Evolutionary conservation across 768 basidiomycete genomes (phyloP).

Genomic region (Lactarius evosmus): DNA sequence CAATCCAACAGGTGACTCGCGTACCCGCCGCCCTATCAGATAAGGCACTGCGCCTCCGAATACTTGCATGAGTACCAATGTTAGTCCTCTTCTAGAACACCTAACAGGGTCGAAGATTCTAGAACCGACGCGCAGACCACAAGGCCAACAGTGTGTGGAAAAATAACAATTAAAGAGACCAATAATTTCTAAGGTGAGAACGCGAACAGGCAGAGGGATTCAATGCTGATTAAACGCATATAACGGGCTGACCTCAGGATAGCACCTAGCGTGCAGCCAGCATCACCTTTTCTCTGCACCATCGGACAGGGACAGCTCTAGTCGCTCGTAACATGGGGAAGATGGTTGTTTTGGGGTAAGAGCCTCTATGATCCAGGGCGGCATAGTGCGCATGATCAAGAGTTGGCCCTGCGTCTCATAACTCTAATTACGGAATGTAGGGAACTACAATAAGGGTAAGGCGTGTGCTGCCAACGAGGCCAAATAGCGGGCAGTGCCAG

Average conservation of each 20-base stretch:
- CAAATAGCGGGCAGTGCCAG: neutral
- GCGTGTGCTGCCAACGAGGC: neutral
- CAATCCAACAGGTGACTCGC: neutral
- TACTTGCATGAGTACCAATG: neutral
- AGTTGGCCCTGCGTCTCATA: neutral
- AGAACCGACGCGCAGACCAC: neutral
- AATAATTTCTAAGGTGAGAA: neutral
- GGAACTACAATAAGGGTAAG: neutral
- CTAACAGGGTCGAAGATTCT: neutral
- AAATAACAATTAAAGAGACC: neutral
- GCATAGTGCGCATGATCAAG: neutral
- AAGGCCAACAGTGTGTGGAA: neutral
- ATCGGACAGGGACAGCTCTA: neutral
- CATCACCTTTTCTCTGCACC: neutral
- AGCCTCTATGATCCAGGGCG: neutral
- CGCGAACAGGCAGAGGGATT: neutral
- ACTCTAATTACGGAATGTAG: conserved; percentile 1
- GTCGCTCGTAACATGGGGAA: neutral
- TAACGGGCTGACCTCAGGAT: neutral
- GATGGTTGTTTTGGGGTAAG: neutral
- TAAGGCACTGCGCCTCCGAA: neutral
- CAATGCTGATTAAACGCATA: neutral
- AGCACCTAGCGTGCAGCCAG: neutral
- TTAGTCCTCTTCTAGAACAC: neutral
- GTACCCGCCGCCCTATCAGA: neutral